Evolutionary conservation across 345 rosid species (phyloP).

Genomic region (Salix exigua): DNA sequence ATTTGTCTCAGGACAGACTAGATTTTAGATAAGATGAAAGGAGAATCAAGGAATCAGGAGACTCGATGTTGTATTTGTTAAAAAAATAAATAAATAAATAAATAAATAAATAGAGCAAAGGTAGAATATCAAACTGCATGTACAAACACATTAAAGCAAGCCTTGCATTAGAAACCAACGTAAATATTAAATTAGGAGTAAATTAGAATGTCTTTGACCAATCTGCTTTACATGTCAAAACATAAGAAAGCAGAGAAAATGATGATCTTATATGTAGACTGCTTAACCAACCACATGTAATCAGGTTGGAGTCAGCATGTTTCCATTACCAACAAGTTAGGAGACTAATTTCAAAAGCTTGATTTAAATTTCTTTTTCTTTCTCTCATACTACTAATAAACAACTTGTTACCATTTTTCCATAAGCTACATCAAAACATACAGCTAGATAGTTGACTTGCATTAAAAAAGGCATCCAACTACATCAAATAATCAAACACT

Average conservation of each 20-base stretch:
- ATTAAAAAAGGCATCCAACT: conserved; percentile 20
- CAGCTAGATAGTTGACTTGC: conserved; percentile 17
- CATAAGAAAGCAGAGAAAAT: background rate
- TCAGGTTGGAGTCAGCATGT: conserved; percentile 7
- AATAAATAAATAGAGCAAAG: background rate
- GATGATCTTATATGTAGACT: background rate
- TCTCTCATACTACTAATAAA: background rate
- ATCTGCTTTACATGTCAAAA: conserved; percentile 2
- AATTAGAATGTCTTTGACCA: conserved; percentile 7
- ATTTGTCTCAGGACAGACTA: background rate
- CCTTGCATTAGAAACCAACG: background rate
- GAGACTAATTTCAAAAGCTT: conserved; percentile 3
- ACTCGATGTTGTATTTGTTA: background rate
- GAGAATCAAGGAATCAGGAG: background rate
- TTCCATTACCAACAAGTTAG: background rate
- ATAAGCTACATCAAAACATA: background rate
- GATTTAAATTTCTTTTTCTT: background rate
- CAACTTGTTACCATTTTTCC: background rate
- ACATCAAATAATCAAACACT: conserved; percentile 11
- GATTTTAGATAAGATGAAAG: background rate
- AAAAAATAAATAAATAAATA: no score
- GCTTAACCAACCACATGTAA: conserved; percentile 9
- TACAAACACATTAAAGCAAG: background rate
- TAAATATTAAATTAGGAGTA: background rate
- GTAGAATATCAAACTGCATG: background rate